These are phyloP conservation scores for Pseudoturritis turrita DNA, from an alignment of 345 rosid genomes.

Conservation along the genomic window DNA sequence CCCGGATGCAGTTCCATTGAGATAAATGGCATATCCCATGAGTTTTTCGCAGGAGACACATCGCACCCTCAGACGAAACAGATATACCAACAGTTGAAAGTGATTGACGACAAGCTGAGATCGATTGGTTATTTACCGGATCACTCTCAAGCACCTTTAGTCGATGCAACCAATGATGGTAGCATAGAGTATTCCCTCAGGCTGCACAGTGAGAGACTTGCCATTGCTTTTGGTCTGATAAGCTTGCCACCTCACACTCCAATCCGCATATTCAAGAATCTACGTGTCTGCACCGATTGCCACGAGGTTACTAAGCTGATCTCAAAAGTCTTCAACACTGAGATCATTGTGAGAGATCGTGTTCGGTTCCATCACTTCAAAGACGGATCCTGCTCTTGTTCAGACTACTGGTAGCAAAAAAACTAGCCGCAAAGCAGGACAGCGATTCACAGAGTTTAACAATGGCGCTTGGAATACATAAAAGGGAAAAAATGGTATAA, in stretches of 20 bases:
- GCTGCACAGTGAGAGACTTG: slow-evolving; percentile 81
- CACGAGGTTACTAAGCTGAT: slow-evolving; percentile 64
- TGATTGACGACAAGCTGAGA: slow-evolving; percentile 48
- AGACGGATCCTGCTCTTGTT: slow-evolving; percentile 67
- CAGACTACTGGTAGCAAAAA: slow-evolving; percentile 61
- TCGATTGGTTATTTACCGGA: slow-evolving; percentile 50
- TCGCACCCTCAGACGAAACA: slow-evolving; percentile 59
- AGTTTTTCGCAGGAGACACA: slow-evolving; percentile 81
- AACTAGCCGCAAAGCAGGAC: background rate
- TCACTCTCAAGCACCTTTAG: slow-evolving; percentile 49
- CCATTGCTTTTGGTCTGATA: slow-evolving; percentile 68
- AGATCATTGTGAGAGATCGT: slow-evolving; percentile 75
- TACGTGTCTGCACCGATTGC: slow-evolving; percentile 71
- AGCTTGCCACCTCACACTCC: slow-evolving; percentile 56
- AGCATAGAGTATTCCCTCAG: slow-evolving; percentile 47
- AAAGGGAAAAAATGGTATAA: background rate
- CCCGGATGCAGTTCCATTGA: slow-evolving; percentile 90
- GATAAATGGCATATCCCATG: slow-evolving; percentile 60
- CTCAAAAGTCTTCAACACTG: slow-evolving; percentile 53
- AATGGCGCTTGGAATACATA: background rate
- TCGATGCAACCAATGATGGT: slow-evolving; percentile 38
- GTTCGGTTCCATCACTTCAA: slow-evolving; percentile 73
- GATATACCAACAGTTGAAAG: slow-evolving; percentile 49
- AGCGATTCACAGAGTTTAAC: background rate
- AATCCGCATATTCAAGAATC: slow-evolving; percentile 70